Evolutionary conservation across 2,329 filamentous ascomycete genomes (phyloP), one percentile per base, ranked within the genome.

Genomic region (Ceratocystis cubensis): DNA sequence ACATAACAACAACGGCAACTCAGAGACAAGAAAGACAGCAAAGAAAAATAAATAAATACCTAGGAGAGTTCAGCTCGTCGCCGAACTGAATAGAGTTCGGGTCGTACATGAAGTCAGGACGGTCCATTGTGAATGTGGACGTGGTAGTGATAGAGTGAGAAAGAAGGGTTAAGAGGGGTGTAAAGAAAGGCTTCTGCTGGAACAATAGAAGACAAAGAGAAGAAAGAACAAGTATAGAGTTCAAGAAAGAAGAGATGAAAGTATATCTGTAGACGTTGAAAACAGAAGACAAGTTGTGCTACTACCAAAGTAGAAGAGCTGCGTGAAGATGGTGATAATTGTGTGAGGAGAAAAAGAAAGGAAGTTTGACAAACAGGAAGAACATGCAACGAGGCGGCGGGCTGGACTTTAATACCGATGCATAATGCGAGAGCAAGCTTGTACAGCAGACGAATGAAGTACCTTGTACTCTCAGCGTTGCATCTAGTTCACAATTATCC

Each of bases 31-130:
- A 64, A 72, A 77, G 71, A 73, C 73, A 75, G 3, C 33, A 13
- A 13, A 73, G 74, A 72, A 74, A 77, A 78, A 75, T 78, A 79
- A 79, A 79, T 78, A 80, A 82, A 77, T 85, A 85, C 82, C 82
- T 85, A 78, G 81, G 78, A 74, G 83, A 79, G 73, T 80, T 81
- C 74, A 82, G 79, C 76, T 82, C 80, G 76, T 84, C 81, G 75
- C 83, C 81, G 76, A 83, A 79, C 73, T 83, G 46, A 44, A 65
- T 53, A 50, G 63, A 8, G 25, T 10, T 63, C 41, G 56, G 44
- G 62, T 66, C 63, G 50, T 68, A 65, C 64, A 70, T 66, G 22
- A 65, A 59, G n/a, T 67, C 65, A 61, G 65, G 13, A 63, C 61
- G 61, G 8, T 59, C 56, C 64, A 68, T 68, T 63, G 64, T 63